Percentiles rank a stretch among this genome's conserved stretches.
Evolutionary conservation across 2,329 filamentous ascomycete genomes (phyloP).

Genomic region (Colletotrichum sp.): DNA sequence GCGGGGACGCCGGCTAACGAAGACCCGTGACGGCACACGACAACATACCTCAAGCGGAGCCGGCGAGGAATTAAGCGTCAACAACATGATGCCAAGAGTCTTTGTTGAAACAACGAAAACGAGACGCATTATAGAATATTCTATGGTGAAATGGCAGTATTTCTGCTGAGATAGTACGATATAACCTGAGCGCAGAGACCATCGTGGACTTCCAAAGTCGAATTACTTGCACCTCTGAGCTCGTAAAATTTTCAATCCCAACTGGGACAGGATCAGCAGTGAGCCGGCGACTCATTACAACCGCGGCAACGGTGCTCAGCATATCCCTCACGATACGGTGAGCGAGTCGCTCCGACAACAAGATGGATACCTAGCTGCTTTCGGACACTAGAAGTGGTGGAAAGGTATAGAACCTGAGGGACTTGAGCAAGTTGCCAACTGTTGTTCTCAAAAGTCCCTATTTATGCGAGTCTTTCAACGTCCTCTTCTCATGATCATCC

Average conservation of each 20-base stretch:
- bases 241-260: neutral
- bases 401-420: fast-evolving
- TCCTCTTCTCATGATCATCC: neutral
- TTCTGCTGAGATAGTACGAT: neutral
- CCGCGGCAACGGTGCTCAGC: neutral
- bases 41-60: neutral
- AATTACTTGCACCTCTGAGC: neutral
- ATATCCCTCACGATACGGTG: neutral
- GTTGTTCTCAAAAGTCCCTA: neutral
- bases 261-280: neutral
- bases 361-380: neutral
- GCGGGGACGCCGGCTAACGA: neutral
- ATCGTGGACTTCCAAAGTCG: neutral
- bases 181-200: neutral
- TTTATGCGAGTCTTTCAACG: neutral
- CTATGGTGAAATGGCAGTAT: fast-evolving
- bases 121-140: neutral
- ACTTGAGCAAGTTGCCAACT: neutral
- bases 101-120: neutral
- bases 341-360: neutral
- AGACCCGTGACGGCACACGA: neutral
- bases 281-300: neutral
- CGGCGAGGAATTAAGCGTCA: neutral
- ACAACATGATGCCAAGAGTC: neutral
- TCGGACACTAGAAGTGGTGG: neutral